Conservation (phyloP, 352 stramenopile species). For the Globisporangium spiculum region DNA sequence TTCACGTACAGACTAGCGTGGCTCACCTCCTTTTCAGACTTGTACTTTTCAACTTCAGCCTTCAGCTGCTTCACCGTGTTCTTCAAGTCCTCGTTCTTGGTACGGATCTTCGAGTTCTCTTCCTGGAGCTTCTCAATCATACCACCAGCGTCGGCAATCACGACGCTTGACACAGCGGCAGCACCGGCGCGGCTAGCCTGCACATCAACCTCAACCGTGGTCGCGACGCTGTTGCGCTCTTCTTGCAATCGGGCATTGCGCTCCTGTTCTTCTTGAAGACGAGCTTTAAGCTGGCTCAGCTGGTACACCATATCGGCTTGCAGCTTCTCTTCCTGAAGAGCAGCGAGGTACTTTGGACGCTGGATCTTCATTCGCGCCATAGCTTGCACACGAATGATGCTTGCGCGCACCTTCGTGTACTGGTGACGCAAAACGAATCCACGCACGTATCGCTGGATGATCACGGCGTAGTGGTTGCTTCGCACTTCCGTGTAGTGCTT, state of each 20-base stretch:
- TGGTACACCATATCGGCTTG: slow-evolving; percentile 87
- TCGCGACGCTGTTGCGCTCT: slow-evolving; percentile 40
- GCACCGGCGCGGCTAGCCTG: slow-evolving; percentile 14
- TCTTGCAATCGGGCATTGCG: slow-evolving; percentile 69
- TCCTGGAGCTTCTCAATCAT: slow-evolving; percentile 85
- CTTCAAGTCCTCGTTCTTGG: slow-evolving; percentile 81
- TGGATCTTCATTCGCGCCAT: slow-evolving; percentile 82
- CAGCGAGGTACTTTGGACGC: slow-evolving; percentile 71
- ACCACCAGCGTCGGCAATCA: slow-evolving; percentile 75
- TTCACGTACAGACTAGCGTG: slow-evolving; percentile 74
- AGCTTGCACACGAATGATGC: slow-evolving; percentile 76
- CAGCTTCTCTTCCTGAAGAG: slow-evolving; percentile 74
- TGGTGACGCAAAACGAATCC: slow-evolving; percentile 63
- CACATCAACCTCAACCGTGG: slow-evolving; percentile 32
- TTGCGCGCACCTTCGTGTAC: slow-evolving; percentile 62
- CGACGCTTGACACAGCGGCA: slow-evolving; percentile 49
- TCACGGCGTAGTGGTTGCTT: slow-evolving; percentile 78
- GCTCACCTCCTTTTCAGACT: slow-evolving; percentile 77
- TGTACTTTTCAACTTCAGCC: slow-evolving; percentile 68
- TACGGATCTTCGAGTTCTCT: slow-evolving; percentile 73
- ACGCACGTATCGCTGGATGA: slow-evolving; percentile 79
- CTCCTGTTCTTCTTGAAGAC: slow-evolving; percentile 73
- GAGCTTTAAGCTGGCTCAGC: slow-evolving; percentile 72
- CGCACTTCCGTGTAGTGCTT: slow-evolving; percentile 70
- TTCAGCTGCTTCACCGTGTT: slow-evolving; percentile 54